Evolutionary conservation across 1,139 yeast species (phyloP).

Genomic region (Taphrina populina): DNA sequence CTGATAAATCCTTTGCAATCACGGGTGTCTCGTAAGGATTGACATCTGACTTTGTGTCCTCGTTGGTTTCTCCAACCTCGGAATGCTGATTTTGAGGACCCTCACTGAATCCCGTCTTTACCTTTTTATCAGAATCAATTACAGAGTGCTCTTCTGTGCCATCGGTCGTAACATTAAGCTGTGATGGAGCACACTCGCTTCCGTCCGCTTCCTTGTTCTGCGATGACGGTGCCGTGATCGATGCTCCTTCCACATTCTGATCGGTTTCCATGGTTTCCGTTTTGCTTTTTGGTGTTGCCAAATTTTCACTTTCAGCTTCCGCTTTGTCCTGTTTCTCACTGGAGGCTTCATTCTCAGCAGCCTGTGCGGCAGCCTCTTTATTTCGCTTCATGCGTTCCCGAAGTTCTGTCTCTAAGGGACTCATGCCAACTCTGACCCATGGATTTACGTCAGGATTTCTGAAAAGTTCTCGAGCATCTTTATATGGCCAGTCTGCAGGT

Average conservation of each 20-base stretch:
- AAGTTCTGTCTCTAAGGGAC: slow-evolving; percentile 20
- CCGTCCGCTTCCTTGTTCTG: too few species aligned
- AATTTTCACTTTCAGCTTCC: background rate
- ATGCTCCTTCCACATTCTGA: background rate
- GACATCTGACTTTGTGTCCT: background rate
- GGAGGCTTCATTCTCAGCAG: slow-evolving; percentile 6
- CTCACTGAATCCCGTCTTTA: too few species aligned
- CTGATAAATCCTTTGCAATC: slow-evolving; percentile 19
- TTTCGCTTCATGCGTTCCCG: slow-evolving; percentile 23
- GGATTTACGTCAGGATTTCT: slow-evolving; percentile 68
- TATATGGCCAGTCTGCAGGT: slow-evolving; percentile 94
- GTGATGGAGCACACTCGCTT: background rate
- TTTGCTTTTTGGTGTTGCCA: background rate
- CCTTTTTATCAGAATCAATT: too few species aligned
- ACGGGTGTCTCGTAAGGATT: slow-evolving; percentile 26
- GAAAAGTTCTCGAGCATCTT: slow-evolving; percentile 81
- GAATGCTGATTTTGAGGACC: too few species aligned
- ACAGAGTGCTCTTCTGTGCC: too few species aligned
- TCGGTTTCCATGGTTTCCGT: background rate
- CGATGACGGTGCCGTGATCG: too few species aligned
- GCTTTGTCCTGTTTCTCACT: background rate
- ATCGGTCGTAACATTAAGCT: background rate
- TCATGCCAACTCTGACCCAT: slow-evolving; percentile 25
- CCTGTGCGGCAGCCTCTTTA: slow-evolving; percentile 24
- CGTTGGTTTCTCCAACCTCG: background rate